Base-by-base conservation (phyloP, 208 protist genomes). In the Acanthamoeba healyi region DNA sequence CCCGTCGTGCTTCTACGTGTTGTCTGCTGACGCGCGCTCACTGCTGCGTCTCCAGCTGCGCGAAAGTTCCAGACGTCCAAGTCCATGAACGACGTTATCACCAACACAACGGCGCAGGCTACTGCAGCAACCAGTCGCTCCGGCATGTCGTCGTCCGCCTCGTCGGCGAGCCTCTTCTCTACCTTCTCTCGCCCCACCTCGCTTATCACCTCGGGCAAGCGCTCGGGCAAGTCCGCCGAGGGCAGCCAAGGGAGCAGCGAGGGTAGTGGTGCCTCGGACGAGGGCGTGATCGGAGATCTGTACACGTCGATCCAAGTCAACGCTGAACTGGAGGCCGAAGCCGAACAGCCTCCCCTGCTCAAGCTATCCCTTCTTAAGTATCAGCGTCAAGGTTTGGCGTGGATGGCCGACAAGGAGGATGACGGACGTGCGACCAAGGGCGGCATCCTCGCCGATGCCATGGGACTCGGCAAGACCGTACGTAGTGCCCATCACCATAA, bases 391-490 rank as follows among this genome's bases (percentile, higher is more conserved):
- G 74, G 74, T 22, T 7, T 84, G 42, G n/a, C n/a, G 9, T 84
- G 74, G 74, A 84, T 84, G 74, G 40, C 40, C 4, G 26, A 19
- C 32, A 49, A 84, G 40, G 44, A 84, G 22, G 42, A 46, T 6
- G 42, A 54, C 32, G 15, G 6, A 1, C 36, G n/a, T 12, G 51
- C 40, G n/a, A 32, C 34, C 36, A 90, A 93, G 61, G 88, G 88
- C 65, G 88, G 88, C 67, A 74, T 93, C 46, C 88, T 93, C 12
- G 88, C 88, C 44, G 88, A 93, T 4, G 88, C 90, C 29, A 93
- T 93, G 88, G 88, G 88, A 10, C 88, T 93, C 36, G 88, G 88
- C 46, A 93, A 93, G 36, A 93, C 88, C 19, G 88, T 93, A 63
- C 36, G 14, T 65, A 19, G n/a, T 15, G 12, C 26, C 38, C 81